Base-by-base conservation (phyloP, 306 rosid species). In the Cicer arietinum region DNA sequence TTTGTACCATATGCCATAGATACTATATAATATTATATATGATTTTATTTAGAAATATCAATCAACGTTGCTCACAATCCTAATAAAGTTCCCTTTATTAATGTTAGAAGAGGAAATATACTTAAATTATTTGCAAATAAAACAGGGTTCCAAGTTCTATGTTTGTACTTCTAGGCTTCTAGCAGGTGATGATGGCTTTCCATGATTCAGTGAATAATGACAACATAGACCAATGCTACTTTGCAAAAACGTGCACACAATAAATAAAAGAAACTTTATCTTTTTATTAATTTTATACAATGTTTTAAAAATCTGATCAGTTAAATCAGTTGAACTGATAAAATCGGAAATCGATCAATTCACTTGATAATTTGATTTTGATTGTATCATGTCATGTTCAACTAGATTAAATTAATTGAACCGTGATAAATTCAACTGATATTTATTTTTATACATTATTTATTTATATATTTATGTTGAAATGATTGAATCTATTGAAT, bases 201-300 rank as follows among this genome's bases (percentile, higher is more conserved):
- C 50, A 71, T 6, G 60, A 62, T 63, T 53, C 17, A 72, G 7
- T 51, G 39, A 72, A 63, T 43, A 64, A 25, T 70, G 44, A 47
- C 53, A 45, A 69, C 7, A 45, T 45, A 6, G 37, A 10, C 11
- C 54, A 20, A 59, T 10, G 48, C 13, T 41, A 17, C 13, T 48
- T 47, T 75, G 59, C 56, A 25, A 64, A 70, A 75, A 63, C 75
- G 59, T 63, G 76, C 74, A 40, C 66, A 71, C 56, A 67, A 40
- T 40, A 40, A 10, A 64, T 18, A 77, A 40, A 30, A 64, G 46
- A 45, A 3, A 20, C 42, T 75, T 6, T 44, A 13, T 53, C 17
- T 70, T n/a, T 50, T 35, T 12, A 47, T 37, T 69, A 45, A 45
- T 68, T 77, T 60, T 60, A 13, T 60, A 35, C 3, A 22, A 25